Conservation (phyloP, 257 asterid genomes). For the Marsdenia floribunda region DNA sequence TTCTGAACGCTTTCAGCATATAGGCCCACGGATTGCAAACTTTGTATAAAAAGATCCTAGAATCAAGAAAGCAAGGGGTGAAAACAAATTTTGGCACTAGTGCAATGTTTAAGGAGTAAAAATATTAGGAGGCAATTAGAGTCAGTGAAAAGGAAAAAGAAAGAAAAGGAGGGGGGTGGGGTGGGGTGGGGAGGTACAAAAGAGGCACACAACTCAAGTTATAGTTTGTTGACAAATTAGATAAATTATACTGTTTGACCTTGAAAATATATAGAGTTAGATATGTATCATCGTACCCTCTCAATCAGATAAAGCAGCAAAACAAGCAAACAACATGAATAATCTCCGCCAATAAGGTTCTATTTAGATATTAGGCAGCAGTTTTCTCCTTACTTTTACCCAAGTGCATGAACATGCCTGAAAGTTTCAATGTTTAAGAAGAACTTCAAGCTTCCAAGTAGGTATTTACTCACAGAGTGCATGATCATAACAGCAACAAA, state of each 20-base stretch:
- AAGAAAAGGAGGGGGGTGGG: neutral
- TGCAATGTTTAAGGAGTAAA: neutral
- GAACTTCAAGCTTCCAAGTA: neutral
- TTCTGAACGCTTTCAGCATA: constrained; percentile 86
- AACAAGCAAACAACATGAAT: neutral
- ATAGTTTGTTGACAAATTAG: neutral
- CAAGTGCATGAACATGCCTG: neutral
- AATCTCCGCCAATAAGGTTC: neutral
- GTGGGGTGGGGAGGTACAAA: neutral
- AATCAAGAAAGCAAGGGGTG: constrained; percentile 12
- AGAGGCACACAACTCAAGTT: neutral
- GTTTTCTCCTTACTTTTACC: neutral
- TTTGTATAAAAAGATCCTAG: constrained; percentile 88
- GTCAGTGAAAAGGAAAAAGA: neutral
- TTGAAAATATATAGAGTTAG: neutral
- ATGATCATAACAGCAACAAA: neutral
- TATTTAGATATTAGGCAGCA: neutral
- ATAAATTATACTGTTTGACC: neutral
- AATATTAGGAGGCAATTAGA: neutral
- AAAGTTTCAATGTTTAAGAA: neutral
- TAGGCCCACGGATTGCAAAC: constrained; percentile 82
- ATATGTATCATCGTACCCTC: neutral
- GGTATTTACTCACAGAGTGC: neutral
- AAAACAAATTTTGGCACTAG: neutral
- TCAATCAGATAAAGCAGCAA: neutral